phyloP scores from a whole-genome alignment of 345 rosid genomes.

The Carallia pectinifolia region DNA sequence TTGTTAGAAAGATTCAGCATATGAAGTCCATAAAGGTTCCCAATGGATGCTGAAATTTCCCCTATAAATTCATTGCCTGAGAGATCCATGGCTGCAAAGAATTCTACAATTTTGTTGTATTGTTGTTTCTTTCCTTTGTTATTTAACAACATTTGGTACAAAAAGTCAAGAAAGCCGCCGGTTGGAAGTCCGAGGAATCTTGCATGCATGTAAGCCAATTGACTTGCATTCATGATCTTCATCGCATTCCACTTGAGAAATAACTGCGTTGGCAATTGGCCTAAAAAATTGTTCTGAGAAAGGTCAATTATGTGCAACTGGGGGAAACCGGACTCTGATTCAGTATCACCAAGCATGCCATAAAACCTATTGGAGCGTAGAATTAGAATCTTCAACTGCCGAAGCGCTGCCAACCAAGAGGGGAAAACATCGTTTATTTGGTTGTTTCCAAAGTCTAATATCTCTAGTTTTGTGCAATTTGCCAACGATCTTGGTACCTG shows the following conservation, averaged over 20 bases:
- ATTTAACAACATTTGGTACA: background rate
- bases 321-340: background rate
- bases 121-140: background rate
- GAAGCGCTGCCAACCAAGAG: slow-evolving; percentile 7
- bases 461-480: slow-evolving; percentile 13
- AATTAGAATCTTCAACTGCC: background rate
- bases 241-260: slow-evolving; percentile 3
- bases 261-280: background rate
- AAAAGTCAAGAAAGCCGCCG: too few species aligned
- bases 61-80: background rate
- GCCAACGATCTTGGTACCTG: slow-evolving; percentile 11
- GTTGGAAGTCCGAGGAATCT: too few species aligned
- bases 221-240: background rate
- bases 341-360: background rate
- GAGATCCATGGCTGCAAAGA: slow-evolving; percentile 2
- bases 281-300: slow-evolving; percentile 9
- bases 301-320: background rate
- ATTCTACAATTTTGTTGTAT: background rate
- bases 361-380: slow-evolving; percentile 9
- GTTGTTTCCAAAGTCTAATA: slow-evolving; percentile 10
- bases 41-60: background rate
- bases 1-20: background rate
- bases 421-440: slow-evolving; percentile 16
- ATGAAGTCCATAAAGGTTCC: background rate
- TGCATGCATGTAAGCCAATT: background rate